Base-by-base conservation (phyloP, 1,284 basidiomycete genomes). In the Puccinia horiana region DNA sequence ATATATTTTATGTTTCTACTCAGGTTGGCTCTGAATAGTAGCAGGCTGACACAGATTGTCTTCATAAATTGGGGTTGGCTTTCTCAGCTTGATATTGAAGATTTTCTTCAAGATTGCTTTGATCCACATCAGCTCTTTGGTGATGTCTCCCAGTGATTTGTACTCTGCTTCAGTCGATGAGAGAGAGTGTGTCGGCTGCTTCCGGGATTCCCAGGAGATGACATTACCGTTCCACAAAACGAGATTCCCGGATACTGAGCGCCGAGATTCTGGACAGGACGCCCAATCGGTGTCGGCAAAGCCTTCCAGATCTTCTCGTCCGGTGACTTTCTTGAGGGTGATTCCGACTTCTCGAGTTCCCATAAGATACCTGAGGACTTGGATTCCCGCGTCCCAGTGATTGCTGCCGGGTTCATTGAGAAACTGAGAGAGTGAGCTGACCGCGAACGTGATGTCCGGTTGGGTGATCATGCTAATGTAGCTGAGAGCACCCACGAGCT, bases 111-210 rank as follows among this genome's bases (percentile, higher is more conserved):
- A 52, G 12, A 12, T 12, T 12, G 23, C 23, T 52, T 52, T 72
- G 5, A 89, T 84, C 88, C 88, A 90, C 0, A 87, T 47, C 2
- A 86, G 83, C 81, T 90, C 88, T 40, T 85, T 84, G 3, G 85
- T 85, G 0, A 87, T 90, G 87, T 91, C 91, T 89, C 85, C 83
- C 42, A 86, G 83, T 1, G 88, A 88, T n/a, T 89, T 85, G 82
- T 88, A 89, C 82, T 90, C 88, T 0, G 89, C 86, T n/a, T n/a
- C n/a, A n/a, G n/a, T n/a, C n/a, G n/a, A n/a, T n/a, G n/a, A n/a
- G n/a, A n/a, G n/a, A n/a, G 88, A 85, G 6, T 88, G 85, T 0
- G 86, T 85, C 1, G 83, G 58, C 83, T 90, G 89, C 49, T 87
- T 86, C 63, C 87, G 85, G 0, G 88, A 88, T 20, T 80, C 77